Percentiles rank a stretch among this genome's conserved stretches.
These are phyloP conservation scores for Penicillium verhagenii DNA, from an alignment of 495 filamentous ascomycete species.

Conservation along the genomic window DNA sequence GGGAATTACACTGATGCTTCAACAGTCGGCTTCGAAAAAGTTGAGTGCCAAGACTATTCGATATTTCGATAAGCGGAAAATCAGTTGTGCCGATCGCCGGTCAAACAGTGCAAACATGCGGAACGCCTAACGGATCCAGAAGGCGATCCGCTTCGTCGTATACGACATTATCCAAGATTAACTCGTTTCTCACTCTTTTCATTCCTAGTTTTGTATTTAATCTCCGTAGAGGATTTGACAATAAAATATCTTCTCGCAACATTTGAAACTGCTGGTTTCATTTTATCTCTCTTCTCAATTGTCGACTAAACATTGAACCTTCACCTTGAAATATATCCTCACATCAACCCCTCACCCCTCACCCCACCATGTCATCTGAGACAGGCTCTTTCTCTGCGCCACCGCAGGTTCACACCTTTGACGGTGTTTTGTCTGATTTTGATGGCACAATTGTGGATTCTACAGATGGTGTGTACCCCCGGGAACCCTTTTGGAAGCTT, in stretches of 20 bases:
- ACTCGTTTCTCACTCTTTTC: constrained; percentile 2
- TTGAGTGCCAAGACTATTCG: constrained; percentile 10
- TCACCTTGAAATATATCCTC: constrained; percentile 6
- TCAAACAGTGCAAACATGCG: constrained; percentile 12
- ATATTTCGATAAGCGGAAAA: constrained; percentile 47
- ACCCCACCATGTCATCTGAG: constrained; percentile 33
- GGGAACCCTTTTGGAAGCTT: background rate
- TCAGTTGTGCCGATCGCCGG: constrained; percentile 42
- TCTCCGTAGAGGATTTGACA: background rate
- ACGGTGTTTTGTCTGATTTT: constrained; percentile 88
- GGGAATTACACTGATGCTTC: constrained; percentile 10
- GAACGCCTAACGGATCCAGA: constrained; percentile 12
- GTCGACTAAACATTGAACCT: background rate
- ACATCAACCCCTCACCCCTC: constrained; percentile 23
- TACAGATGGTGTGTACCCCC: constrained; percentile 36
- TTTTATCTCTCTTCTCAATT: background rate
- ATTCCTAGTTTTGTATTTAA: background rate
- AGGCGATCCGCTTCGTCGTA: constrained; percentile 4
- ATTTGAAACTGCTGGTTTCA: background rate
- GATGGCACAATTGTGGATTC: constrained; percentile 61
- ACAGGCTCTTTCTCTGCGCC: constrained; percentile 56
- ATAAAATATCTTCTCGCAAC: background rate
- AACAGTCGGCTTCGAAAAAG: constrained; percentile 1
- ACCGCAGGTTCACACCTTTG: constrained; percentile 60
- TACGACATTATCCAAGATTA: background rate